Conservation (phyloP, 805 yeast species). For the Pichia ethanolica region DNA sequence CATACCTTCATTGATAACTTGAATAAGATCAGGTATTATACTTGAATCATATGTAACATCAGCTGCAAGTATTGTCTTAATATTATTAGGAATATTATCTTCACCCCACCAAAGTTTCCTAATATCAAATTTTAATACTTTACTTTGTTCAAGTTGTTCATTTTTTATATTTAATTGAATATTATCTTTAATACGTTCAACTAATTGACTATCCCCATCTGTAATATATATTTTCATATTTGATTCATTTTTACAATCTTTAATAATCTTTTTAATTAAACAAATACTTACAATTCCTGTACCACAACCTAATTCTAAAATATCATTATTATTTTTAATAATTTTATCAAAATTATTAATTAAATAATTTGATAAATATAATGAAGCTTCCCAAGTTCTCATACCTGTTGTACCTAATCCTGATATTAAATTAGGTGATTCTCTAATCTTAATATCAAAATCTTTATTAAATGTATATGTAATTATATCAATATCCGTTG, state of each 20-base stretch:
- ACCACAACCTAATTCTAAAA: slow-evolving; percentile 82
- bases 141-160: neutral
- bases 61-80: slow-evolving; percentile 64
- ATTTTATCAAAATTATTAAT: slow-evolving; percentile 8
- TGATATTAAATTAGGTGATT: slow-evolving; percentile 57
- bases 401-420: slow-evolving; percentile 83
- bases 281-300: slow-evolving; percentile 72
- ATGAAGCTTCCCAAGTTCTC: slow-evolving; percentile 91
- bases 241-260: slow-evolving; percentile 8
- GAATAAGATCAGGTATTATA: slow-evolving; percentile 48
- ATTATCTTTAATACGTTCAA: slow-evolving; percentile 40
- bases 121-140: slow-evolving; percentile 19
- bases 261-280: slow-evolving; percentile 17
- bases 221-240: slow-evolving; percentile 37
- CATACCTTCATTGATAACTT: slow-evolving; percentile 37
- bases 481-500: slow-evolving; percentile 34
- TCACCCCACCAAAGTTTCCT: slow-evolving; percentile 56
- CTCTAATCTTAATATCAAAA: slow-evolving; percentile 34
- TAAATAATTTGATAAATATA: slow-evolving; percentile 53
- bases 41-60: slow-evolving; percentile 80
- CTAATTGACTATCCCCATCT: slow-evolving; percentile 58
- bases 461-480: slow-evolving; percentile 21
- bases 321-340: slow-evolving; percentile 1
- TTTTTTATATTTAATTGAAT: slow-evolving; percentile 35
- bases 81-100: slow-evolving; percentile 32